Evolutionary conservation across 495 filamentous ascomycete species (phyloP).

Genomic region (Aspergillus indologenus): DNA sequence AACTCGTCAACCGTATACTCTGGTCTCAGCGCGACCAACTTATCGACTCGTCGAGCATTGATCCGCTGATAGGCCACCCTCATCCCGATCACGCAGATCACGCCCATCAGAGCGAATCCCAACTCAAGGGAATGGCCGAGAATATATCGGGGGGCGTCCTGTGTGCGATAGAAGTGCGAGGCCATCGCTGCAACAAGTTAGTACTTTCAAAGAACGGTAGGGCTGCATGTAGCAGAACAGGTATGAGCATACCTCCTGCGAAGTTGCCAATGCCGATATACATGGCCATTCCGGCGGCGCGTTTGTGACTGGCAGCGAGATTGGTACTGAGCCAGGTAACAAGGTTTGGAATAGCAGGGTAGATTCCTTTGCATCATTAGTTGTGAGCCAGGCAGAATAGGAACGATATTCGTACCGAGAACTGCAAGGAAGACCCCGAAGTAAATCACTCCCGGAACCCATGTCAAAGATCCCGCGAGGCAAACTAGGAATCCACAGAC

Average conservation of each 20-base stretch:
- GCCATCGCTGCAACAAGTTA: slow-evolving; percentile 54
- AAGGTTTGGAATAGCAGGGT: slow-evolving; percentile 55
- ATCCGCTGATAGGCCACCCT: slow-evolving; percentile 55
- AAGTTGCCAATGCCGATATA: slow-evolving; percentile 74
- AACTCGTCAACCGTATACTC: slow-evolving; percentile 50
- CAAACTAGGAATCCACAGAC: slow-evolving; percentile 64
- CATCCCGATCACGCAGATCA: slow-evolving; percentile 55
- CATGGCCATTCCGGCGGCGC: slow-evolving; percentile 69
- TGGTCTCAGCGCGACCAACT: slow-evolving; percentile 45
- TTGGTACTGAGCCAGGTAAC: slow-evolving; percentile 73
- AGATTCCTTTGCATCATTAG: slow-evolving; percentile 26
- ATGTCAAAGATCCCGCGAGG: slow-evolving; percentile 36
- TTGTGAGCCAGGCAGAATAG: slow-evolving; percentile 34
- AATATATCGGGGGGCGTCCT: slow-evolving; percentile 60
- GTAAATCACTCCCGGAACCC: slow-evolving; percentile 64
- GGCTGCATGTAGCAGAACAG: neutral
- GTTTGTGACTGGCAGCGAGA: slow-evolving; percentile 66
- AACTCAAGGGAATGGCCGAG: slow-evolving; percentile 70
- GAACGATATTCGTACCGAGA: slow-evolving; percentile 50
- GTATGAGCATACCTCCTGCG: slow-evolving; percentile 47
- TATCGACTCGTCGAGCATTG: slow-evolving; percentile 58
- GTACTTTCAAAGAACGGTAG: neutral
- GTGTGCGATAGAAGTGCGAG: slow-evolving; percentile 69
- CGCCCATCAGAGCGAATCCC: slow-evolving; percentile 60
- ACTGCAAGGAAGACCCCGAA: slow-evolving; percentile 71